phyloP scores from a whole-genome alignment of 306 rosid species.

The Biancaea sappan region DNA sequence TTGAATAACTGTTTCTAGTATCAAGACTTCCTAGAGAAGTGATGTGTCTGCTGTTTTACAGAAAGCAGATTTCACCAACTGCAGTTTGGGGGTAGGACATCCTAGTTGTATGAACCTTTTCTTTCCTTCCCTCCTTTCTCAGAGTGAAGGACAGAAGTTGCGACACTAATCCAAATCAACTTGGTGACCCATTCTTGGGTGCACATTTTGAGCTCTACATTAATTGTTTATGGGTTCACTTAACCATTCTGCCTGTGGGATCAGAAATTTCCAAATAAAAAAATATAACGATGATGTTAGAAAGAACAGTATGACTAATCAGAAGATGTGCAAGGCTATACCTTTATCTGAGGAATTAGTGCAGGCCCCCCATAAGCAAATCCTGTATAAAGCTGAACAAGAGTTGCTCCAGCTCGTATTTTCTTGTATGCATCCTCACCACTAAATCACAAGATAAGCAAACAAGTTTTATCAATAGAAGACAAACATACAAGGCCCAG shows the following conservation, averaged over 20 bases:
- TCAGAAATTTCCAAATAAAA: neutral
- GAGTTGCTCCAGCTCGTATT: constrained; percentile 90
- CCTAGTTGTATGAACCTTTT: neutral
- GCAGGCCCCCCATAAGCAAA: constrained; percentile 98
- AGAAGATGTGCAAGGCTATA: constrained; percentile 42
- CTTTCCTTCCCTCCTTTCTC: neutral
- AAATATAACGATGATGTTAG: neutral
- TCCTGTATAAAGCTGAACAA: constrained; percentile 91
- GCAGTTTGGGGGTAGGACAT: neutral
- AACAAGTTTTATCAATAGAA: neutral
- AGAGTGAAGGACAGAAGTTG: neutral
- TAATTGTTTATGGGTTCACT: neutral
- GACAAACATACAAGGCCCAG: constrained; percentile 2
- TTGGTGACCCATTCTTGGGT: neutral
- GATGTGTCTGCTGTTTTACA: neutral
- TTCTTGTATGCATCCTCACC: constrained; percentile 94
- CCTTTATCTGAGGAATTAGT: constrained; percentile 94
- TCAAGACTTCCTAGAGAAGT: neutral
- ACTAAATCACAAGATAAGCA: constrained; percentile 41
- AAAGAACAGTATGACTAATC: neutral
- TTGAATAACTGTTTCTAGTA: neutral
- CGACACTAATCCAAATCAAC: neutral
- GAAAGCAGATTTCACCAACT: neutral
- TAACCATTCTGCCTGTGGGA: neutral
- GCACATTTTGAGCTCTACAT: neutral